Conservation (phyloP, 2,329 filamentous ascomycete species). For the Pyrenochaeta sp. region DNA sequence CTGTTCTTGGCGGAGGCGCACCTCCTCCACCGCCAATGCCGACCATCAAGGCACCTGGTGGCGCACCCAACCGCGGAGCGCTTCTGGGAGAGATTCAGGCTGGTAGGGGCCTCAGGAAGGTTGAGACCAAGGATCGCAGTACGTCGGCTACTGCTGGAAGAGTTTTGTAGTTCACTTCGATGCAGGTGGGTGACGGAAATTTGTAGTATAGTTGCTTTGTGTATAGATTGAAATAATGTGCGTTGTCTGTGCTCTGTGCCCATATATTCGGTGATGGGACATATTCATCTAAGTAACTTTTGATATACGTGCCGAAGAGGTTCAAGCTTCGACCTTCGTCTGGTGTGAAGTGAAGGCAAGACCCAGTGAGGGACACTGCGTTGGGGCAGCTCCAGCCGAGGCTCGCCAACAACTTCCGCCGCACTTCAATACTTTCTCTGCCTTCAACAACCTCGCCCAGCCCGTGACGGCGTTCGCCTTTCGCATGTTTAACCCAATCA, state of each 20-base stretch:
- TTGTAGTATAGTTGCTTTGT: background rate
- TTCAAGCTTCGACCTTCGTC: no score
- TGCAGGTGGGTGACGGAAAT: background rate
- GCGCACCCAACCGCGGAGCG: slow-evolving; percentile 56
- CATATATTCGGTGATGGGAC: no score
- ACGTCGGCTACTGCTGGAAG: slow-evolving; percentile 74
- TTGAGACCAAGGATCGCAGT: slow-evolving; percentile 88
- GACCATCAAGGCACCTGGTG: slow-evolving; percentile 37
- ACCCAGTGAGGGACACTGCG: no score
- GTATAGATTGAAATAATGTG: no score
- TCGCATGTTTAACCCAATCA: slow-evolving; percentile 8
- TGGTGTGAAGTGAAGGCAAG: no score
- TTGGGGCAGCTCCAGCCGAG: slow-evolving; percentile 20
- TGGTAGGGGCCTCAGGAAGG: slow-evolving; percentile 83
- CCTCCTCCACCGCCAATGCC: slow-evolving; percentile 56
- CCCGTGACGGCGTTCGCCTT: slow-evolving; percentile 7
- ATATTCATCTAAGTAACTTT: no score
- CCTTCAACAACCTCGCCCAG: slow-evolving; percentile 17
- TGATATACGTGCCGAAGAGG: no score
- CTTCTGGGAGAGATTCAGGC: slow-evolving; percentile 84
- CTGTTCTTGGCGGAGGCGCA: slow-evolving; percentile 46
- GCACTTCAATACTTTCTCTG: slow-evolving; percentile 14
- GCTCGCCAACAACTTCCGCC: slow-evolving; percentile 19
- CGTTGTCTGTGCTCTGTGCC: no score
- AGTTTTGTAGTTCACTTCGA: slow-evolving; percentile 66